Evolutionary conservation across 139 green algal genomes (phyloP).

Genomic region (Edaphochlamys debaryana): DNA sequence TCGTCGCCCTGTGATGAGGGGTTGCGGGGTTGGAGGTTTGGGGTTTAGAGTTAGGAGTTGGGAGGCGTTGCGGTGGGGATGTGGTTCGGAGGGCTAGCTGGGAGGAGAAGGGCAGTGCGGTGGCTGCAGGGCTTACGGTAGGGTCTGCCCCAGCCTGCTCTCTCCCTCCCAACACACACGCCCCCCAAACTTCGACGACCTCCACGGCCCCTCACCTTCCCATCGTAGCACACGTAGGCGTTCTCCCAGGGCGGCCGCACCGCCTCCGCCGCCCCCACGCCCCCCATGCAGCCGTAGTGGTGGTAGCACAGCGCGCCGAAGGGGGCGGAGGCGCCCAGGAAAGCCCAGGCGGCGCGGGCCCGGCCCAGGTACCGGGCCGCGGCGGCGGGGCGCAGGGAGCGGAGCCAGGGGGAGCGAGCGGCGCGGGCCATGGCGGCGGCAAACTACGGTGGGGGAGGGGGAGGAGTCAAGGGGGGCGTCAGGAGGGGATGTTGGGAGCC

Average conservation of each 20-base stretch:
- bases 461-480: neutral
- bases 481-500: neutral
- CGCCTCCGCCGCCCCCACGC: neutral
- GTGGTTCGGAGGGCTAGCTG: no score
- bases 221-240: constrained; percentile 23
- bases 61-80: no score
- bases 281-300: constrained; percentile 28
- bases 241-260: constrained; percentile 10
- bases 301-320: constrained; percentile 43
- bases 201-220: neutral
- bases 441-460: no score
- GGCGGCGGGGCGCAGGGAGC: constrained; percentile 6
- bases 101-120: no score
- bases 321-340: neutral
- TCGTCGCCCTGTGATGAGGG: constrained; percentile 20
- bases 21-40: no score
- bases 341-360: constrained; percentile 29
- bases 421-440: constrained; percentile 36
- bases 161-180: no score
- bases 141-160: no score
- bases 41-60: no score
- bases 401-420: constrained; percentile 35
- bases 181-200: no score
- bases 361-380: constrained; percentile 3
- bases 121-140: no score